Evolutionary conservation across 225 moss, liverwort and hornwort species (phyloP).

Genomic region (Marchantia polymorpha): DNA sequence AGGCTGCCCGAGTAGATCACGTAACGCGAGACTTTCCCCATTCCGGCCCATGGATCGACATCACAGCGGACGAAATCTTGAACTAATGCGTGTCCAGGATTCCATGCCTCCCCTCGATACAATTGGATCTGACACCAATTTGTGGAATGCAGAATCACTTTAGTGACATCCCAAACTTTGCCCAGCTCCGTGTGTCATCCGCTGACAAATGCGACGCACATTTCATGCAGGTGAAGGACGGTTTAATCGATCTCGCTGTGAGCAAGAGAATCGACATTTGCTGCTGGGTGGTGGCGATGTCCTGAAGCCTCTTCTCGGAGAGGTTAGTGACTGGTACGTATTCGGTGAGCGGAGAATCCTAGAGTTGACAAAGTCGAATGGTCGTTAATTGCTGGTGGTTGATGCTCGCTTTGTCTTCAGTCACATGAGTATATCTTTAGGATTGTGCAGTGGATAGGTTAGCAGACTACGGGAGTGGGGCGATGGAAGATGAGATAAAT

Average conservation of each 20-base stretch:
- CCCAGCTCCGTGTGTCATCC: neutral
- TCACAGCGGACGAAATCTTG: no score
- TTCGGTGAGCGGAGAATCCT: neutral
- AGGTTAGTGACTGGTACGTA: neutral
- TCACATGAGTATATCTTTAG: neutral
- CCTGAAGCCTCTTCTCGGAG: conserved; percentile 1
- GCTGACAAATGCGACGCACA: neutral
- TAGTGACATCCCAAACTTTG: neutral
- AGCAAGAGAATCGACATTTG: neutral
- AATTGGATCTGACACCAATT: neutral
- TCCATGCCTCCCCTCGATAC: neutral
- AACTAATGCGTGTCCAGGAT: no score
- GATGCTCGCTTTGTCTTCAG: neutral
- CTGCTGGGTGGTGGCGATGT: conserved; percentile 7
- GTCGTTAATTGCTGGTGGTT: neutral
- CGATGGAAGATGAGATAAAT: neutral
- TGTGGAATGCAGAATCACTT: neutral
- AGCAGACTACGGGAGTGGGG: neutral
- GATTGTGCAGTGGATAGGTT: conserved; percentile 1
- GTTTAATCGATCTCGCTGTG: neutral
- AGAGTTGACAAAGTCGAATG: conserved; percentile 10
- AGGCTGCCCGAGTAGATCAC: no score
- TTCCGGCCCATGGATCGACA: no score
- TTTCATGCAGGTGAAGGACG: neutral
- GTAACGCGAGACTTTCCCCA: no score